Evolutionary conservation across 768 basidiomycete genomes (phyloP).

Genomic region (Udeniomyces megalosporus): DNA sequence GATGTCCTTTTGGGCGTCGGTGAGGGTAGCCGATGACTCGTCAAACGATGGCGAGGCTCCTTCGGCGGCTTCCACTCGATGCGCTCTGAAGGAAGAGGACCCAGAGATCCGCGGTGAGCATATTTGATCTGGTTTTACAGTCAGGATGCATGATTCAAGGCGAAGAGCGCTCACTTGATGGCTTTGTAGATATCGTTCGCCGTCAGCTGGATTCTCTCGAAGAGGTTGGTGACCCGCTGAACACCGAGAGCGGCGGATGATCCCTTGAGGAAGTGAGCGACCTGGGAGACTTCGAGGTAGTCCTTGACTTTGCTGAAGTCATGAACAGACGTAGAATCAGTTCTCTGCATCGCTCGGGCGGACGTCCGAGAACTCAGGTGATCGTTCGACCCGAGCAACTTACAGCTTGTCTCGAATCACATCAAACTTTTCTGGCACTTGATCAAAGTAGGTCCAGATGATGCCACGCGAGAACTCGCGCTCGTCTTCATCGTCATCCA

Average conservation of each 20-base stretch:
- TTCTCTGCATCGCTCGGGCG: too few species aligned
- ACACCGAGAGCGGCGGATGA: constrained; percentile 89
- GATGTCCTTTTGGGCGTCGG: not conserved
- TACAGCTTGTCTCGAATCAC: constrained; percentile 67
- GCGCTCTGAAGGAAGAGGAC: not conserved
- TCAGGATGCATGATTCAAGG: not conserved
- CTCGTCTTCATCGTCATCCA: constrained; percentile 37
- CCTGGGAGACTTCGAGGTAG: constrained; percentile 47
- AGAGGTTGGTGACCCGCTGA: constrained; percentile 37
- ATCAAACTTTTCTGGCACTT: constrained; percentile 58
- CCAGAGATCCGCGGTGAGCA: not conserved
- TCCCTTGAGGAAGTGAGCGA: constrained; percentile 93
- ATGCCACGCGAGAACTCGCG: constrained; percentile 63
- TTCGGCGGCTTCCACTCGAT: not conserved
- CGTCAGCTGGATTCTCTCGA: constrained; percentile 13
- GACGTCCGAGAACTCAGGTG: too few species aligned
- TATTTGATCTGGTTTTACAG: too few species aligned
- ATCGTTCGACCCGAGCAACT: constrained; percentile 26
- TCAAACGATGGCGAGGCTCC: constrained; percentile 6
- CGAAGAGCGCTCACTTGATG: not conserved
- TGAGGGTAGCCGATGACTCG: not conserved
- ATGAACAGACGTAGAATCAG: not conserved
- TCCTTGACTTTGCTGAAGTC: constrained; percentile 41
- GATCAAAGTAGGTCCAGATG: constrained; percentile 62
- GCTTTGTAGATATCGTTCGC: constrained; percentile 13